Percentiles rank a stretch among this genome's conserved stretches.
These are phyloP conservation scores for Tuber borchii DNA, from an alignment of 495 filamentous ascomycete genomes.

Conservation along the genomic window DNA sequence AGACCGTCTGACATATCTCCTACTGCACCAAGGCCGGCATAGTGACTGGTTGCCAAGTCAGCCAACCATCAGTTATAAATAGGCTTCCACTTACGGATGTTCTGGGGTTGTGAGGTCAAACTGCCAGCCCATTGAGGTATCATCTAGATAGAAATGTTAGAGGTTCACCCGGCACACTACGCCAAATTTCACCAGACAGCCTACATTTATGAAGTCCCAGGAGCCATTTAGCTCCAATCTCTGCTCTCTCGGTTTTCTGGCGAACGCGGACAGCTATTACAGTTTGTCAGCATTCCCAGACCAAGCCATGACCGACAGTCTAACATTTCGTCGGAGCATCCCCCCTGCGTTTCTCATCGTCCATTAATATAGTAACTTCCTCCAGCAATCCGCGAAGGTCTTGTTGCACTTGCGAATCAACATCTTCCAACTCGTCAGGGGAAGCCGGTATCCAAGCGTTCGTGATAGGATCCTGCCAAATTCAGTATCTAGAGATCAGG, in stretches of 20 bases:
- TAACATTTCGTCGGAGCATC: conserved; percentile 20
- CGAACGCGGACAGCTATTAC: conserved; percentile 21
- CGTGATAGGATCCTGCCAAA: conserved; percentile 4
- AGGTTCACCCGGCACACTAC: neutral
- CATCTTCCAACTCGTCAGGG: conserved; percentile 14
- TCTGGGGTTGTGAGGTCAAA: conserved; percentile 31
- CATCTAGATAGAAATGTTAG: conserved; percentile 17
- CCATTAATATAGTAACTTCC: conserved; percentile 37
- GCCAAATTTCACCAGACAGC: conserved; percentile 8
- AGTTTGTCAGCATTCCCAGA: conserved; percentile 6
- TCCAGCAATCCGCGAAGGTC: conserved; percentile 35
- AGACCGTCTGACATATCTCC: conserved; percentile 47
- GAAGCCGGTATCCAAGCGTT: conserved; percentile 30
- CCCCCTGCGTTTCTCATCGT: conserved; percentile 17
- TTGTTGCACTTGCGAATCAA: conserved; percentile 9
- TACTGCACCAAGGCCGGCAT: conserved; percentile 46
- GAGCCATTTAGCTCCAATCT: conserved; percentile 25
- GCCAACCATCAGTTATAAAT: neutral
- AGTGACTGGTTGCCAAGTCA: conserved; percentile 33
- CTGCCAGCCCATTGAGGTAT: conserved; percentile 17
- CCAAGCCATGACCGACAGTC: neutral
- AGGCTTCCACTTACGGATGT: conserved; percentile 32
- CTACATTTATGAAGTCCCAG: neutral
- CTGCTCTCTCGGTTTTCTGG: conserved; percentile 23
- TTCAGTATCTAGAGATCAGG: neutral